Percentiles rank a stretch among this genome's conserved stretches.
phyloP scores from a whole-genome alignment of 805 yeast species.

The Yarrowia deformans region DNA sequence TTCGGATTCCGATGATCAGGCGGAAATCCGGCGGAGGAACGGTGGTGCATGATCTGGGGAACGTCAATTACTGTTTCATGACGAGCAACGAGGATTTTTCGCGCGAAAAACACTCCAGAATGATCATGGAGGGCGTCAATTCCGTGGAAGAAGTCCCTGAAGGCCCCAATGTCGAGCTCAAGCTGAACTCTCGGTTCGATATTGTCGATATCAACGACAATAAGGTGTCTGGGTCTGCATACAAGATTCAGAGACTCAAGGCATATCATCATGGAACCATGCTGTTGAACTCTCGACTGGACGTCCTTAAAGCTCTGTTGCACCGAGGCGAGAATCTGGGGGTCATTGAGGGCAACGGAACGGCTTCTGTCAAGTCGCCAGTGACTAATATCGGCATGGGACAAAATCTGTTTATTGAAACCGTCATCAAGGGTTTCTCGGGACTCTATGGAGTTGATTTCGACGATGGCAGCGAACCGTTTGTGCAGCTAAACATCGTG shows the following conservation, averaged over 20 bases:
- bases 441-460: conserved; percentile 46
- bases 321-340: conserved; percentile 57
- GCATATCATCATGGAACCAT: conserved; percentile 97
- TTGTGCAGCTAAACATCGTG: conserved; percentile 7
- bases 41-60: conserved; percentile 92
- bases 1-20: conserved; percentile 72
- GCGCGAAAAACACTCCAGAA: conserved; percentile 60
- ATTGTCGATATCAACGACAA: conserved; percentile 54
- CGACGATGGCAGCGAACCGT: background rate
- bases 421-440: conserved; percentile 55
- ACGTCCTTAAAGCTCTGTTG: conserved; percentile 65
- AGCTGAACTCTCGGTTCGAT: conserved; percentile 81
- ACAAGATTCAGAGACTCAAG: conserved; percentile 77
- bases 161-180: conserved; percentile 48
- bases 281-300: conserved; percentile 73
- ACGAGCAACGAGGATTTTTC: conserved; percentile 68
- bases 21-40: conserved; percentile 95
- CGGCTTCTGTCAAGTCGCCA: conserved; percentile 81
- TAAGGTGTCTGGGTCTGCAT: conserved; percentile 94
- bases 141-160: conserved; percentile 9
- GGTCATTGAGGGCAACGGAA: conserved; percentile 58
- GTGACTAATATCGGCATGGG: conserved; percentile 69
- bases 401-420: conserved; percentile 56
- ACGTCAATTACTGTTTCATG: conserved; percentile 84
- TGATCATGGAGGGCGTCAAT: conserved; percentile 56